A percentile compares a stretch with the other conserved stretches of the same genome.
phyloP scores from a whole-genome alignment of 345 rosid species.

The Syzygium aqueum region DNA sequence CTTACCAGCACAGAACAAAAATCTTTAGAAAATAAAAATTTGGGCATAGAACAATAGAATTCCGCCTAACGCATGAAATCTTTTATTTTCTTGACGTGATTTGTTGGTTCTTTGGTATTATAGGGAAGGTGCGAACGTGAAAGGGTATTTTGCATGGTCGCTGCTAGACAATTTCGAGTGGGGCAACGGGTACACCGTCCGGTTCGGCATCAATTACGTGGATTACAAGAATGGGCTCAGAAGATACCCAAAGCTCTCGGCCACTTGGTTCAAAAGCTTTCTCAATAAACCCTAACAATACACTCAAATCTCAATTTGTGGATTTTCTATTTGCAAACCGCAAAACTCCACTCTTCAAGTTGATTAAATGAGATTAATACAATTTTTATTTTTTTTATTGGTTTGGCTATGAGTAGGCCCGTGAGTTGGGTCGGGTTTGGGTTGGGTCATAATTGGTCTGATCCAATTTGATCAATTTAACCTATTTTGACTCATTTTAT shows the following conservation, averaged over 20 bases:
- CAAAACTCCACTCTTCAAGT: background rate
- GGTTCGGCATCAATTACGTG: background rate
- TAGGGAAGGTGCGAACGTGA: background rate
- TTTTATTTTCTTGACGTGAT: background rate
- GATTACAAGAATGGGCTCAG: background rate
- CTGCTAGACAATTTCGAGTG: background rate
- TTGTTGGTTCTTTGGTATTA: background rate
- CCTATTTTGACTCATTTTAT: too few relatives aligned
- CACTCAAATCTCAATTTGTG: background rate
- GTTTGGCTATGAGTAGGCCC: too few relatives aligned
- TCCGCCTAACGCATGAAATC: background rate
- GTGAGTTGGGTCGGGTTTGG: too few relatives aligned
- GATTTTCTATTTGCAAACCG: background rate
- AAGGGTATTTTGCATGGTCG: background rate
- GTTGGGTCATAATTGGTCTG: too few relatives aligned
- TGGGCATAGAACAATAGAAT: background rate
- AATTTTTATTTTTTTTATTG: too few relatives aligned
- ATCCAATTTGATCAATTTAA: too few relatives aligned
- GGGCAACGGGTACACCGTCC: background rate
- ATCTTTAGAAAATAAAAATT: background rate
- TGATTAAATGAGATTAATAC: background rate
- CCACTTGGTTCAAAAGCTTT: background rate
- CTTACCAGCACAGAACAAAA: background rate
- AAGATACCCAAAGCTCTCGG: background rate
- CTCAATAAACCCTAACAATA: background rate